Evolutionary conservation across 1,284 basidiomycete species (phyloP).

Genomic region (Paramarasmius palmivorus): DNA sequence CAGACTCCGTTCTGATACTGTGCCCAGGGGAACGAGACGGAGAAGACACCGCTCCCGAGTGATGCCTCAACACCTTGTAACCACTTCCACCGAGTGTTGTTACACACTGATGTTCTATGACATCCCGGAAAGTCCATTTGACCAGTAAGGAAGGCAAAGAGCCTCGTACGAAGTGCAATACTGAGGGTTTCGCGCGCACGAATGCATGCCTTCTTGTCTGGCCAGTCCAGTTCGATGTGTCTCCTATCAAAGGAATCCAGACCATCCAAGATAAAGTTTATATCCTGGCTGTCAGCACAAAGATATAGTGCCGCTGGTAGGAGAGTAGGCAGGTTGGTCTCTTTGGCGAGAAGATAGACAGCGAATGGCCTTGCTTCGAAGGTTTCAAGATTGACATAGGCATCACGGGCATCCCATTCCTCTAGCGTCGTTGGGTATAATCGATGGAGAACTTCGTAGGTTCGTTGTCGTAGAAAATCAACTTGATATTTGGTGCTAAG

Average conservation of each 20-base stretch:
- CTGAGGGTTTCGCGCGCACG: constrained; percentile 22
- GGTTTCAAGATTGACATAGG: constrained; percentile 19
- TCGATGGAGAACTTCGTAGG: constrained; percentile 25
- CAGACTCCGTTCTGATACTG: constrained; percentile 9
- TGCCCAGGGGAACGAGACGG: constrained; percentile 21
- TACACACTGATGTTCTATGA: constrained; percentile 8
- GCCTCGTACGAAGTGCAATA: constrained; percentile 19
- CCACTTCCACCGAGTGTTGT: constrained; percentile 21
- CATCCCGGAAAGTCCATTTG: constrained; percentile 16
- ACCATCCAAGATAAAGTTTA: constrained; percentile 24
- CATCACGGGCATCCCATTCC: constrained; percentile 26
- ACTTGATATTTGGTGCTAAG: constrained; percentile 30
- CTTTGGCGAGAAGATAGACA: constrained; percentile 21
- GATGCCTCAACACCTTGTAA: constrained; percentile 22
- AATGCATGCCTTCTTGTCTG: constrained; percentile 23
- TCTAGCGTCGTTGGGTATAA: constrained; percentile 27
- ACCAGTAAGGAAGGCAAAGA: constrained; percentile 21
- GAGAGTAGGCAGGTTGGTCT: constrained; percentile 21
- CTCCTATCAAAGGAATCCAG: constrained; percentile 17
- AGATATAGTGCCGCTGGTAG: constrained; percentile 24
- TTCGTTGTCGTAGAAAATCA: constrained; percentile 23
- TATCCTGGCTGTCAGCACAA: constrained; percentile 21
- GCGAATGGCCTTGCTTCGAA: constrained; percentile 24
- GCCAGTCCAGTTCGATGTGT: constrained; percentile 24
- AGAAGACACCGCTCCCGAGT: constrained; percentile 22